A percentile compares a stretch with the other conserved stretches of the same genome.
These are phyloP conservation scores for Rachicladosporium sp. DNA, from an alignment of 2,329 filamentous ascomycete species.

Conservation along the genomic window DNA sequence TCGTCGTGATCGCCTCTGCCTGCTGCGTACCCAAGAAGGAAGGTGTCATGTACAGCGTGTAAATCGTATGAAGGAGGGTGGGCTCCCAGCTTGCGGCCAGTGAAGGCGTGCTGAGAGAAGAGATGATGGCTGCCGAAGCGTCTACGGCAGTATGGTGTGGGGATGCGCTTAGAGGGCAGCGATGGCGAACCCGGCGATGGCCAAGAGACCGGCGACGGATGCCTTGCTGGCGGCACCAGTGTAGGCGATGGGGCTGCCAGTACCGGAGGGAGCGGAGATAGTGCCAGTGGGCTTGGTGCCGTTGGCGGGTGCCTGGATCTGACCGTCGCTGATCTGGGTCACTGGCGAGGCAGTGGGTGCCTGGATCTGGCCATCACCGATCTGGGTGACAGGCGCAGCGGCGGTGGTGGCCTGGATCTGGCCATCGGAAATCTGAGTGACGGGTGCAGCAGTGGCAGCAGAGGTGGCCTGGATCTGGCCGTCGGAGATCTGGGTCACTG, in stretches of 20 bases:
- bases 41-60: no score
- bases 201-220: conserved; percentile 1
- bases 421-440: conserved; percentile 19
- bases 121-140: no score
- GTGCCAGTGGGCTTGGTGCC: conserved; percentile 3
- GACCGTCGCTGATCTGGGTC: conserved; percentile 15
- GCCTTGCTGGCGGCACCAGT: conserved; percentile 4
- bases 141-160: no score
- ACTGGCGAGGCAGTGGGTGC: conserved; percentile 5
- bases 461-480: conserved; percentile 21
- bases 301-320: conserved; percentile 11
- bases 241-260: conserved; percentile 1
- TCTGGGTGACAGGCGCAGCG: conserved; percentile 8
- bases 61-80: no score
- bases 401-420: conserved; percentile 14
- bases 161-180: conserved; percentile 1
- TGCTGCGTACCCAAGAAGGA: no score
- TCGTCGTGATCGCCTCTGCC: no score
- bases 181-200: conserved; percentile 17
- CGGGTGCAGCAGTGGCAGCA: conserved; percentile 7
- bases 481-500: conserved; percentile 19
- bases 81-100: no score
- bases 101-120: no score
- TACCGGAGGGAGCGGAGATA: conserved; percentile 4
- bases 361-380: conserved; percentile 16